These are phyloP conservation scores for Saccharomycopsis amapae DNA, from an alignment of 805 yeast species.

Conservation along the genomic window DNA sequence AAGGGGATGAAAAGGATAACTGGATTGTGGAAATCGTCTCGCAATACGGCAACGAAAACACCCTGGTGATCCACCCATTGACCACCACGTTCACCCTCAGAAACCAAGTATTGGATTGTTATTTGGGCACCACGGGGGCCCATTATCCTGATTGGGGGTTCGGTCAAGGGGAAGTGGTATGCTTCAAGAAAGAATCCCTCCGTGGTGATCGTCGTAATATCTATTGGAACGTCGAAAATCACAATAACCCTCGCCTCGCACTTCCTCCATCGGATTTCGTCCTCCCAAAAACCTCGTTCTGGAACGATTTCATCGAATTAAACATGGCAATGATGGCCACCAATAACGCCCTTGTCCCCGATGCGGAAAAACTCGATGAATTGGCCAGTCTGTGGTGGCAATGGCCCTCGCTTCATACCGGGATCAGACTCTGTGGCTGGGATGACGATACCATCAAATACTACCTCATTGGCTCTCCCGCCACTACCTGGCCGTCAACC, in stretches of 20 bases:
- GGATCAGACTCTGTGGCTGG: constrained; percentile 74
- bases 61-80: constrained; percentile 61
- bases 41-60: constrained; percentile 49
- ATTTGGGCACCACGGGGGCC: constrained; percentile 74
- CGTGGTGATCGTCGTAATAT: constrained; percentile 60
- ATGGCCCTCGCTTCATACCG: constrained; percentile 72
- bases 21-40: constrained; percentile 67
- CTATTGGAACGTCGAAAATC: constrained; percentile 80
- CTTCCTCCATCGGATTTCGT: constrained; percentile 51
- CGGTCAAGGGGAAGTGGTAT: constrained; percentile 91
- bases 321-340: constrained; percentile 85
- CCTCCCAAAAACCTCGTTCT: constrained; percentile 65
- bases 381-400: constrained; percentile 73
- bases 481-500: constrained; percentile 69
- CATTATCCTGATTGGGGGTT: constrained; percentile 96
- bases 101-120: constrained; percentile 65
- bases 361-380: constrained; percentile 61
- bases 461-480: constrained; percentile 68
- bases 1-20: constrained; percentile 67
- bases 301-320: constrained; percentile 64
- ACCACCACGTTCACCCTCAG: constrained; percentile 74
- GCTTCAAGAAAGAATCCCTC: constrained; percentile 47
- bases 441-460: constrained; percentile 49
- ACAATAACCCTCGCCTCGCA: constrained; percentile 50
- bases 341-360: constrained; percentile 74